These are phyloP conservation scores for Phylloporus sp. DNA, from an alignment of 768 basidiomycete genomes.

Conservation along the genomic window DNA sequence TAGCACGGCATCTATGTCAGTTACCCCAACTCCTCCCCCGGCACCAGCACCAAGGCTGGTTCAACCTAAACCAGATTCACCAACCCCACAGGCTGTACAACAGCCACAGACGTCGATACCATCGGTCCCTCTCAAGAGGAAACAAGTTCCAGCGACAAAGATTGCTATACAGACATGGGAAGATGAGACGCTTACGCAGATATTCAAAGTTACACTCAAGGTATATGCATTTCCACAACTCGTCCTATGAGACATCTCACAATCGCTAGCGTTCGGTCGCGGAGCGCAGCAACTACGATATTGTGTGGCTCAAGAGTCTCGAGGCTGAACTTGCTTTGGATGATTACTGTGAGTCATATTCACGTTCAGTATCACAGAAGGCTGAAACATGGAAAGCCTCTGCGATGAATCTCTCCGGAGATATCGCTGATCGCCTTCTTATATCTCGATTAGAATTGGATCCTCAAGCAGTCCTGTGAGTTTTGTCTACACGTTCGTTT, in stretches of 20 bases:
- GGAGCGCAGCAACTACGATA: slow-evolving; percentile 56
- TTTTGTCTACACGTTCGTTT: slow-evolving; percentile 15
- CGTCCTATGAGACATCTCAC: slow-evolving; percentile 6
- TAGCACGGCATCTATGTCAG: slow-evolving; percentile 9
- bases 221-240: slow-evolving; percentile 41
- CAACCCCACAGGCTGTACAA: slow-evolving; percentile 25
- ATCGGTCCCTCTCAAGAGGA: slow-evolving; percentile 47
- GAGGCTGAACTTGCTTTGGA: slow-evolving; percentile 66
- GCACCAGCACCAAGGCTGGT: slow-evolving; percentile 31
- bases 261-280: slow-evolving; percentile 50
- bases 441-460: slow-evolving; percentile 83
- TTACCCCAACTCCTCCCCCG: slow-evolving; percentile 7
- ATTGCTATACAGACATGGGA: slow-evolving; percentile 70
- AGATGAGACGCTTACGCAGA: slow-evolving; percentile 56
- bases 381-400: slow-evolving; percentile 24
- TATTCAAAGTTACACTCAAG: slow-evolving; percentile 77
- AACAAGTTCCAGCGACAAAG: slow-evolving; percentile 35
- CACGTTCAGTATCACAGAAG: neutral
- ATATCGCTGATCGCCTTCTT: slow-evolving; percentile 72
- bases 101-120: slow-evolving; percentile 30
- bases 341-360: slow-evolving; percentile 35
- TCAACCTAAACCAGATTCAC: slow-evolving; percentile 32
- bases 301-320: slow-evolving; percentile 82
- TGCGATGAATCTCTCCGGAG: slow-evolving; percentile 45
- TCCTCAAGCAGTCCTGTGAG: slow-evolving; percentile 66